Conservation (phyloP, 164 flowering plant species). For the Liriodendron chinense region DNA sequence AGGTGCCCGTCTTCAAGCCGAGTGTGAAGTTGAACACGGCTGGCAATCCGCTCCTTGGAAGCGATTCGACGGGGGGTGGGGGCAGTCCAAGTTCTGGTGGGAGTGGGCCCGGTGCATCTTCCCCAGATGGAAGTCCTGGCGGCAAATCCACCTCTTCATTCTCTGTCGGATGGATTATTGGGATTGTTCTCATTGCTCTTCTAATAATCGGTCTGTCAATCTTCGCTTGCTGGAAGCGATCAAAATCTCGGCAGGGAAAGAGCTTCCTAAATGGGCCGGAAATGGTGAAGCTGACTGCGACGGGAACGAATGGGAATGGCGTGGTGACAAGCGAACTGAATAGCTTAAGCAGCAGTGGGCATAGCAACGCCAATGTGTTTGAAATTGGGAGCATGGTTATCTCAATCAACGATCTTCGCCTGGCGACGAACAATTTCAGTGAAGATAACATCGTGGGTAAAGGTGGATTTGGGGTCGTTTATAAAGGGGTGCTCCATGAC, state of each 20-base stretch:
- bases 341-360: conserved; percentile 28
- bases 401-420: conserved; percentile 42
- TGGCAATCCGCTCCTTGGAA: conserved; percentile 44
- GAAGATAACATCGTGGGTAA: conserved; percentile 40
- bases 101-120: background rate
- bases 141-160: background rate
- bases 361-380: conserved; percentile 22
- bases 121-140: background rate
- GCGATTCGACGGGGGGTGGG: conserved; percentile 7
- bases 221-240: conserved; percentile 10
- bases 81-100: background rate
- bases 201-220: background rate
- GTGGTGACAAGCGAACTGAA: conserved; percentile 19
- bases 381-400: conserved; percentile 41
- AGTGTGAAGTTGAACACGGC: conserved; percentile 25
- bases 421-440: conserved; percentile 44
- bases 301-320: conserved; percentile 24
- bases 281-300: conserved; percentile 9
- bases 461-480: conserved; percentile 60
- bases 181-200: background rate
- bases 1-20: conserved; percentile 29
- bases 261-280: conserved; percentile 14
- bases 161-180: background rate
- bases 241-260: conserved; percentile 8
- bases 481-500: conserved; percentile 47